Evolutionary conservation across 768 basidiomycete genomes (phyloP).

Genomic region (Scleroderma bovista): DNA sequence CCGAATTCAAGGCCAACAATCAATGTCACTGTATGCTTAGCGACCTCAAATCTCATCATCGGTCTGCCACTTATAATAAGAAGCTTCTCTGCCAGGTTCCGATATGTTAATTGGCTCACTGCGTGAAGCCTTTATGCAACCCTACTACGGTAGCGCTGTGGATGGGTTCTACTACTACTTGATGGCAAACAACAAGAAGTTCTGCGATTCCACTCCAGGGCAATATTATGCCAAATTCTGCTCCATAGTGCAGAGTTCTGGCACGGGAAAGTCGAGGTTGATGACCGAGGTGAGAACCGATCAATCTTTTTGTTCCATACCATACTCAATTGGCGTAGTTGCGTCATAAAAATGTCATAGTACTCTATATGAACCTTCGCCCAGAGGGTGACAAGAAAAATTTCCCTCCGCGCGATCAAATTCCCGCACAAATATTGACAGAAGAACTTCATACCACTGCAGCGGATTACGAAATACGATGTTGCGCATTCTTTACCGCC

Average conservation of each 20-base stretch:
- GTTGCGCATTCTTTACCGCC: constrained; percentile 11
- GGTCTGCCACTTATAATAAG: too few relatives aligned
- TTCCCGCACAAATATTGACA: constrained; percentile 11
- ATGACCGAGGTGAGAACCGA: constrained; percentile 2
- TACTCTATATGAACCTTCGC: constrained; percentile 15
- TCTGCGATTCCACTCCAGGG: background rate
- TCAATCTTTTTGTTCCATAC: background rate
- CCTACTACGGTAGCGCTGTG: constrained; percentile 1
- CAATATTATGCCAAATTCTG: constrained; percentile 10
- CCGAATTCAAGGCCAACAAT: too few relatives aligned
- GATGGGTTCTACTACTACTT: constrained; percentile 5
- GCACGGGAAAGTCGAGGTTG: constrained; percentile 16
- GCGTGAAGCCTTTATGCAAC: background rate
- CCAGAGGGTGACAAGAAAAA: background rate
- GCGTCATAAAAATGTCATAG: constrained; percentile 9
- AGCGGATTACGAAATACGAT: constrained; percentile 1
- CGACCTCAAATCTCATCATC: too few relatives aligned
- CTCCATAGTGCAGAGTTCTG: constrained; percentile 16
- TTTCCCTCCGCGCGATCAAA: constrained; percentile 13
- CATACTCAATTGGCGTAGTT: constrained; percentile 2
- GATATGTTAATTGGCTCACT: too few relatives aligned
- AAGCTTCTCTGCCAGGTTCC: too few relatives aligned
- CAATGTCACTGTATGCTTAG: too few relatives aligned
- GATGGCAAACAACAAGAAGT: background rate
- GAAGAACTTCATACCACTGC: background rate